phyloP scores from a whole-genome alignment of 768 basidiomycete species.

The Naganishia randhawae region DNA sequence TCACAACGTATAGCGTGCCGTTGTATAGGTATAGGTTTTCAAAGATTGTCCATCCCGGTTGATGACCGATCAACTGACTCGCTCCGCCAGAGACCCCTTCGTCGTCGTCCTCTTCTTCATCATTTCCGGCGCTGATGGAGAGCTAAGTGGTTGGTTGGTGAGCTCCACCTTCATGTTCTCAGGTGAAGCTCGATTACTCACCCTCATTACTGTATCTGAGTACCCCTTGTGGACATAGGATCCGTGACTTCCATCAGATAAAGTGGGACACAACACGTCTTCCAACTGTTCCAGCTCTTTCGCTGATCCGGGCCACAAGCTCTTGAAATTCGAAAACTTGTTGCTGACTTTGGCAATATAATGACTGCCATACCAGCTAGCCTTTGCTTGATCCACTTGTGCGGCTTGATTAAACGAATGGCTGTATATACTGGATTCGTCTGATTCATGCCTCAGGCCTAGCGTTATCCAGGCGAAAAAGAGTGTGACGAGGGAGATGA shows the following conservation, averaged over 20 bases:
- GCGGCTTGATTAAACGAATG: background rate
- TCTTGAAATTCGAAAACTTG: constrained; percentile 13
- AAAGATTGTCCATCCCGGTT: constrained; percentile 46
- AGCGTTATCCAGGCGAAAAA: constrained; percentile 42
- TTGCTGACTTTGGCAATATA: constrained; percentile 5
- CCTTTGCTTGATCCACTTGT: background rate
- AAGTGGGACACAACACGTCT: constrained; percentile 16
- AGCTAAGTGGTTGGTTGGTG: background rate
- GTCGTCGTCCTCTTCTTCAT: constrained; percentile 25
- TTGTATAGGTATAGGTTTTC: constrained; percentile 45
- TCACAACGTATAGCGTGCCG: constrained; percentile 46
- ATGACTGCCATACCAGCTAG: constrained; percentile 17
- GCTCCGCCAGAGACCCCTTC: constrained; percentile 17
- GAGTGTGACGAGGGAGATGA: constrained; percentile 43
- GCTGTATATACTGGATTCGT: background rate
- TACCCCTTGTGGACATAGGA: background rate
- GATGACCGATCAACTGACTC: constrained; percentile 39
- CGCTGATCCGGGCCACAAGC: constrained; percentile 6
- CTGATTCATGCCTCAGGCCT: constrained; percentile 8
- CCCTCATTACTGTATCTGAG: constrained; percentile 5
- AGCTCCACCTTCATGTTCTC: background rate
- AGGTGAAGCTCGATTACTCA: background rate
- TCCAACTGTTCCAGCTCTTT: constrained; percentile 20
- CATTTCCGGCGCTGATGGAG: background rate
- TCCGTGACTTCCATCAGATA: constrained; percentile 6